phyloP scores from a whole-genome alignment of 78 protist genomes.

The Anaeramoeba flamelloides region DNA sequence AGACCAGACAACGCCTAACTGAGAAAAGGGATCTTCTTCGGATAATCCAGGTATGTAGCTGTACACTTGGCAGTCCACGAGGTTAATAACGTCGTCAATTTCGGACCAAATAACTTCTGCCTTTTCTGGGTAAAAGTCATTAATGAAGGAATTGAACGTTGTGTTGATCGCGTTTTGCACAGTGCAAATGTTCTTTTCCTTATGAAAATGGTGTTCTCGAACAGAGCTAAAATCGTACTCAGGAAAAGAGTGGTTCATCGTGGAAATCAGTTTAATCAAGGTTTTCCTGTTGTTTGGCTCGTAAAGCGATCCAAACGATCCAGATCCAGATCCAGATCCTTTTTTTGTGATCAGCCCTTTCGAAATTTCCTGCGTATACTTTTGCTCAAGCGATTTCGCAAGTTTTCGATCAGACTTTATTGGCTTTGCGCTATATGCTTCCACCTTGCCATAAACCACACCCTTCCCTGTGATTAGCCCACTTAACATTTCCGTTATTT shows the following conservation, averaged over 20 bases:
- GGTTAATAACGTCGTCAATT: too few species aligned
- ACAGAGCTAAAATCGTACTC: neutral
- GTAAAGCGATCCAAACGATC: neutral
- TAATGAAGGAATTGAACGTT: too few species aligned
- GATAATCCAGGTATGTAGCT: too few species aligned
- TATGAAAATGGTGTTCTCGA: too few species aligned
- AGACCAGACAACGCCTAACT: too few species aligned
- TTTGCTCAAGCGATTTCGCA: neutral
- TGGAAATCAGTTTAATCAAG: neutral
- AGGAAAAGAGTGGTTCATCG: constrained; percentile 1
- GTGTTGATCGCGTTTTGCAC: too few species aligned
- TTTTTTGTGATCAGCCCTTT: neutral
- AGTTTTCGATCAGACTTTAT: neutral
- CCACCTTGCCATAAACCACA: neutral
- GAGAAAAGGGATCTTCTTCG: too few species aligned
- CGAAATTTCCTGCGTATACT: neutral
- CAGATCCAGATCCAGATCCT: neutral
- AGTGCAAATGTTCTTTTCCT: too few species aligned
- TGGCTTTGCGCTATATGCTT: neutral
- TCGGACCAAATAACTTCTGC: too few species aligned
- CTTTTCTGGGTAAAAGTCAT: too few species aligned
- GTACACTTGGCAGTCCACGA: too few species aligned
- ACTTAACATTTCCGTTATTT: neutral
- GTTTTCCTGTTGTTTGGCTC: neutral
- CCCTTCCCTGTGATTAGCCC: neutral